Percentiles rank a stretch among this genome's conserved stretches.
phyloP scores from a whole-genome alignment of 257 asterid species.

The Orobanche coerulescens region DNA sequence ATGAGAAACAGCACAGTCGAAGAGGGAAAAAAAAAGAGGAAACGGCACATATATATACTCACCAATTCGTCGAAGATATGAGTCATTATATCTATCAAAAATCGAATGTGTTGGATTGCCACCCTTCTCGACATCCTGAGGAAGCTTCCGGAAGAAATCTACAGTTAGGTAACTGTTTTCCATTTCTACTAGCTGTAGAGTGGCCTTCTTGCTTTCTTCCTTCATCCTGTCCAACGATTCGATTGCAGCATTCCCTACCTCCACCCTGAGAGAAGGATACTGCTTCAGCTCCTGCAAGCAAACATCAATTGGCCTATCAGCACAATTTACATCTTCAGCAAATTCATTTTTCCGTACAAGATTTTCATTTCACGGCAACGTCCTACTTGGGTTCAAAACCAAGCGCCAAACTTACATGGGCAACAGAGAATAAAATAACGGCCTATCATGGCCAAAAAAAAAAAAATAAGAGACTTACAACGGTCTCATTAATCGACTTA shows the following conservation, averaged over 20 bases:
- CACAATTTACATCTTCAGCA: neutral
- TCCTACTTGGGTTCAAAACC: too few relatives aligned
- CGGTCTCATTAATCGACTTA: constrained; percentile 57
- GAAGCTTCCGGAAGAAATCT: constrained; percentile 83
- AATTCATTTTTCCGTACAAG: neutral
- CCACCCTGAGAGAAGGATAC: constrained; percentile 69
- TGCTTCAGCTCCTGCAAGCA: constrained; percentile 61
- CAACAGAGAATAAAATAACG: neutral
- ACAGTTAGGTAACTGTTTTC: constrained; percentile 68
- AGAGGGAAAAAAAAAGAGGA: neutral
- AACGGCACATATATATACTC: constrained; percentile 14
- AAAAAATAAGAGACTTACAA: constrained; percentile 24
- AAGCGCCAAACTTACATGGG: too few relatives aligned
- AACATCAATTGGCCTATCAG: neutral
- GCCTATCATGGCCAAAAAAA: neutral
- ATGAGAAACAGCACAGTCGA: neutral
- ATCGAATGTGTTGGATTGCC: constrained; percentile 76
- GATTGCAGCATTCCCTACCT: constrained; percentile 53
- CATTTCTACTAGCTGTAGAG: constrained; percentile 76
- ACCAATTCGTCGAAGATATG: constrained; percentile 71
- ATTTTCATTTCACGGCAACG: too few relatives aligned
- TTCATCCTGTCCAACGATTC: constrained; percentile 67
- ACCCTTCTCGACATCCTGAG: constrained; percentile 79
- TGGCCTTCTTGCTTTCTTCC: constrained; percentile 70
- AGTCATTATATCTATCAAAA: constrained; percentile 62